Evolutionary conservation across 2,329 filamentous ascomycete species (phyloP).

Genomic region (Neurospora sp.): DNA sequence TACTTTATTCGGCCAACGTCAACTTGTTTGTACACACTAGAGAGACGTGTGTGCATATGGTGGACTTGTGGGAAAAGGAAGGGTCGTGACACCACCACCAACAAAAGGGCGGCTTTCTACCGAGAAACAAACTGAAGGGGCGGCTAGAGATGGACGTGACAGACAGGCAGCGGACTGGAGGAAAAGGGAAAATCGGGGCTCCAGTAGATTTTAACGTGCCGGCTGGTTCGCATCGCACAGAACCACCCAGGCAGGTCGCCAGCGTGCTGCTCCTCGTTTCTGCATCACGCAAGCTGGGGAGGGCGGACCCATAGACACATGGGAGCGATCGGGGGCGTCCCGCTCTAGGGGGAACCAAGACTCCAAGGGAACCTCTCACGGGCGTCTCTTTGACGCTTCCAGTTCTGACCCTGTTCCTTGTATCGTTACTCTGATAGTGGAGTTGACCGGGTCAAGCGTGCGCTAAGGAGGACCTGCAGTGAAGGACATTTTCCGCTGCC

Average conservation of each 20-base stretch:
- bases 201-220: slow-evolving; percentile 10
- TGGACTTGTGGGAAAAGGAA: not conserved
- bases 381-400: slow-evolving; percentile 1
- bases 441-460: slow-evolving; percentile 10
- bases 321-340: slow-evolving; percentile 2
- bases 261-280: slow-evolving; percentile 1
- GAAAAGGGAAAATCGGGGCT: slow-evolving; percentile 11
- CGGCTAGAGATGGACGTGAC: not conserved
- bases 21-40: not conserved
- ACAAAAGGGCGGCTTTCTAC: not conserved
- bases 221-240: not conserved
- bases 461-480: slow-evolving; percentile 9
- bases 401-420: slow-evolving; percentile 16
- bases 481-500: slow-evolving; percentile 6
- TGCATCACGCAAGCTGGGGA: slow-evolving; percentile 7
- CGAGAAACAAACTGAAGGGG: not conserved
- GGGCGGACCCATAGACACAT: slow-evolving; percentile 3
- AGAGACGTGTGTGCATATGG: not conserved
- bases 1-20: not conserved
- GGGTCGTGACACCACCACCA: not conserved
- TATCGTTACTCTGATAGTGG: slow-evolving; percentile 15
- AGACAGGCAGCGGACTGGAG: not conserved
- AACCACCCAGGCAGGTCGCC: slow-evolving; percentile 4
- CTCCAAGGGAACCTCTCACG: not conserved
- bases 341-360: not conserved